Evolutionary conservation across 768 basidiomycete species (phyloP), one percentile per base, ranked within the genome.

Genomic region (Suillus variegatus): DNA sequence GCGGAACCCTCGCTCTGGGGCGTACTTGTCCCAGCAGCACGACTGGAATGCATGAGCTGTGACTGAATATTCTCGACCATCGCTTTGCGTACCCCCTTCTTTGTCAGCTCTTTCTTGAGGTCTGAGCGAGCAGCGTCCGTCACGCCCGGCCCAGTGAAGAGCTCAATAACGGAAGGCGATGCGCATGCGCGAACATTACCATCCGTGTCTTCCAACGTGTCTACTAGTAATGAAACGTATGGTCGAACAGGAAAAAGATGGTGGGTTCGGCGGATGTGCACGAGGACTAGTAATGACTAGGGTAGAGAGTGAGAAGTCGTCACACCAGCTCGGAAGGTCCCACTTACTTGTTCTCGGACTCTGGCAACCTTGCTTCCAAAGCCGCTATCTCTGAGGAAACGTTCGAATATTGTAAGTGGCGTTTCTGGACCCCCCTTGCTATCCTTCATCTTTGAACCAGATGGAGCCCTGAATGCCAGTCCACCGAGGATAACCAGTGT

Each of bases 61-160:
- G 81, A 77, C 8, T 95, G 82, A 18, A 99, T 87, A 61, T 83
- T 83, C 66, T 98, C 96, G 16, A 90, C 87, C 55, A 96, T 95
- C 6, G 88, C 86, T 78, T 96, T 97, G 41, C 94, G 86, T 51
- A 97, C 92, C 49, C 86, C 85, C 75, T 93, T 93, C 80, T 91
- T 94, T 2, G 84, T 76, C 83, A 99, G 84, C 74, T 94, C 91
- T 73, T 94, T 95, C 83, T 97, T 98, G 62, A 99, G 82, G 75
- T 99, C 97, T 5, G 95, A 87, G 61, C 93, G 88, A 4, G 97
- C 97, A 9, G 88, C 88, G 73, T 96, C 91, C 3, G 90, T 88
- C 16, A 94, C 93, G 6, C 85, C 87, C 0, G 90, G 85, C 18
- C 93, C 92, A 1, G 93, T 89, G 73, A 98, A 97, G 63, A 99